These are phyloP conservation scores for Irpex sp. DNA, from an alignment of 1,284 basidiomycete species.

Conservation along the genomic window DNA sequence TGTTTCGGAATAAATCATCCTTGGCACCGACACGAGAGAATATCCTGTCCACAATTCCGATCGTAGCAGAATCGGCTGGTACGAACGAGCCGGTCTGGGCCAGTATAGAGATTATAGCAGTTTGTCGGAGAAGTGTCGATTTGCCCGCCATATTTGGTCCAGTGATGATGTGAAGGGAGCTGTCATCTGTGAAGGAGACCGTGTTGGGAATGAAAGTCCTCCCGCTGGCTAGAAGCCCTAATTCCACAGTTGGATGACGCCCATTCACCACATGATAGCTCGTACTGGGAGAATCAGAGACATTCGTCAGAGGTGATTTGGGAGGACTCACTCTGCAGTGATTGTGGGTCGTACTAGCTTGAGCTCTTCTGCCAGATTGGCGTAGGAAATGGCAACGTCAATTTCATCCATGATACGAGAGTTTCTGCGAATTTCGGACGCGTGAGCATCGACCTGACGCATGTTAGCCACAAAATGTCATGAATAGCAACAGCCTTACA, in stretches of 20 bases:
- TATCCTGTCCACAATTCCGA: conserved; percentile 89
- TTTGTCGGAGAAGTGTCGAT: conserved; percentile 90
- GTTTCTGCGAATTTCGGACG: conserved; percentile 63
- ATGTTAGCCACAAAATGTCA: neutral
- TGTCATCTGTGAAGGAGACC: conserved; percentile 53
- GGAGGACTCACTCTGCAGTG: conserved; percentile 61
- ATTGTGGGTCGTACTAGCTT: conserved; percentile 74
- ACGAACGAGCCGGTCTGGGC: conserved; percentile 94
- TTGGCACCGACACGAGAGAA: conserved; percentile 96
- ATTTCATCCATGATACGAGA: conserved; percentile 85
- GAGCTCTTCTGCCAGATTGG: conserved; percentile 79
- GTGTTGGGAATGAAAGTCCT: conserved; percentile 85
- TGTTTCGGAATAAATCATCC: conserved; percentile 91
- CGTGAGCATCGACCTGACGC: conserved; percentile 58
- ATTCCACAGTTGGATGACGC: conserved; percentile 91
- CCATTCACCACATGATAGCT: conserved; percentile 73
- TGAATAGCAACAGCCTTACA: conserved; percentile 33
- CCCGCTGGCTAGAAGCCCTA: conserved; percentile 75
- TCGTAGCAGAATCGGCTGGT: conserved; percentile 73
- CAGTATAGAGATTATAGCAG: conserved; percentile 86
- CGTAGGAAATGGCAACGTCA: conserved; percentile 83
- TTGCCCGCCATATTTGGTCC: conserved; percentile 98
- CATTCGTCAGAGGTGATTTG: neutral
- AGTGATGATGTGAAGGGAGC: conserved; percentile 80
- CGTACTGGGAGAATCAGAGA: conserved; percentile 36